Evolutionary conservation across 495 filamentous ascomycete species (phyloP).

Genomic region (Cercophora sp.): DNA sequence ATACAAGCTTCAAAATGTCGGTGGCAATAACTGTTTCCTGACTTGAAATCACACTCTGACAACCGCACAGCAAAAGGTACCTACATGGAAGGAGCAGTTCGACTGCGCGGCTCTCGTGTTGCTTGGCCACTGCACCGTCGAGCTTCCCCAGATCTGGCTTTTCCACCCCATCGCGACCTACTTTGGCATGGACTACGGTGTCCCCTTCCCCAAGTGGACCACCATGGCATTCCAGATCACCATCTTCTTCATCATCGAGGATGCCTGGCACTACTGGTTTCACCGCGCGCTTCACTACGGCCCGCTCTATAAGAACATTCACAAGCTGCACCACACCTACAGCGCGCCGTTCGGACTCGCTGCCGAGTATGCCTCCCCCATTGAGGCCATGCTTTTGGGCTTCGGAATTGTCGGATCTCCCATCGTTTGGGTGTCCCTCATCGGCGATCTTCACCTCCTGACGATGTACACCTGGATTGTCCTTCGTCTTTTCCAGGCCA

Average conservation of each 20-base stretch:
- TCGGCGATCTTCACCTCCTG: conserved; percentile 82
- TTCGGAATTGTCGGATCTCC: conserved; percentile 80
- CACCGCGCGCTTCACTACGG: conserved; percentile 96
- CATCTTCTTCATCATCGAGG: conserved; percentile 93
- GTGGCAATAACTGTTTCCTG: conserved; percentile 22
- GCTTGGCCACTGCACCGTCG: conserved; percentile 91
- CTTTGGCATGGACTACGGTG: conserved; percentile 80
- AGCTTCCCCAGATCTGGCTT: conserved; percentile 97
- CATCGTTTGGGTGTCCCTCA: conserved; percentile 80
- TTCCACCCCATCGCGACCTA: conserved; percentile 98
- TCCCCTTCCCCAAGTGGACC: conserved; percentile 80
- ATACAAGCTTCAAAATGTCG: conserved; percentile 89
- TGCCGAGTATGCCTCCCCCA: conserved; percentile 95
- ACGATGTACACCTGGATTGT: conserved; percentile 99
- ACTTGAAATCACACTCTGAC: conserved; percentile 10
- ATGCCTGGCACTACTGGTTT: conserved; percentile 97
- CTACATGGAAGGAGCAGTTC: conserved; percentile 87
- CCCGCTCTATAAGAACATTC: conserved; percentile 86
- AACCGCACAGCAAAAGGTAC: conserved; percentile 69
- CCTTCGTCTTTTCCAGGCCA: conserved; percentile 90
- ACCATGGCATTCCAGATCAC: conserved; percentile 90
- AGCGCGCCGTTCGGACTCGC: conserved; percentile 95
- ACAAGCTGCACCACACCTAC: conserved; percentile 99
- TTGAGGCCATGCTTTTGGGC: conserved; percentile 97
- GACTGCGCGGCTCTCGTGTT: conserved; percentile 88